Conservation (phyloP, 768 basidiomycete genomes). For the Cystofilobasidium bisporidii region DNA sequence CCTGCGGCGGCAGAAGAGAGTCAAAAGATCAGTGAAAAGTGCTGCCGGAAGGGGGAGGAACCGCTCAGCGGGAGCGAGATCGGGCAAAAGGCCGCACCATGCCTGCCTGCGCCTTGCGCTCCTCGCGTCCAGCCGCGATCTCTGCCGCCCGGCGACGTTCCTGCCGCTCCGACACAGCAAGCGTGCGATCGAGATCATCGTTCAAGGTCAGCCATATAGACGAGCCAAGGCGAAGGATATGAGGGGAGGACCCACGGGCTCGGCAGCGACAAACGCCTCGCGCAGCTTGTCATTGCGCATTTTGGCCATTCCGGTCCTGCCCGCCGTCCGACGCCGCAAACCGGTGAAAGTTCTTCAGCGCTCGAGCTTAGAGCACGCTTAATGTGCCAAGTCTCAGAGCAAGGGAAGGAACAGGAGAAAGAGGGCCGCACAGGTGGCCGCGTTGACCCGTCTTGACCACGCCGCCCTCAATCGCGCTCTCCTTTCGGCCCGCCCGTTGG, state of each 20-base stretch:
- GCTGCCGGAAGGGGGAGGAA: no score
- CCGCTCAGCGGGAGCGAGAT: neutral
- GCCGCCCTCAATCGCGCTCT: no score
- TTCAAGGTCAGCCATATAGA: no score
- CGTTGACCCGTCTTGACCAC: neutral
- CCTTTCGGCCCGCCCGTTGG: neutral
- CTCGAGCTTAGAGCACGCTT: no score
- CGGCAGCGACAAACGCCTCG: neutral
- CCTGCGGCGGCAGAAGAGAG: neutral
- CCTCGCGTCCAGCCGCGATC: neutral
- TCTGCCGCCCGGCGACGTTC: neutral
- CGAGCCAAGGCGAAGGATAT: no score
- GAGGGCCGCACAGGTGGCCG: neutral
- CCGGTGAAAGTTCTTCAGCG: no score
- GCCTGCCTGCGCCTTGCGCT: neutral
- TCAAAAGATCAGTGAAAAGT: no score
- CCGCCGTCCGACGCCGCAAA: no score
- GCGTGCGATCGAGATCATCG: no score
- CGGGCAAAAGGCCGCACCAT: neutral
- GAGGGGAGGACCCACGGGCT: neutral
- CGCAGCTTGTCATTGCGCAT: slow-evolving; percentile 5
- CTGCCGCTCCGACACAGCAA: neutral
- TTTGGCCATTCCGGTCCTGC: neutral
- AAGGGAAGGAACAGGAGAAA: neutral
- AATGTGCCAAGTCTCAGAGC: no score